Evolutionary conservation across 2,329 filamentous ascomycete species (phyloP), one percentile per base, ranked within the genome.

Genomic region (Aphanocladium album): DNA sequence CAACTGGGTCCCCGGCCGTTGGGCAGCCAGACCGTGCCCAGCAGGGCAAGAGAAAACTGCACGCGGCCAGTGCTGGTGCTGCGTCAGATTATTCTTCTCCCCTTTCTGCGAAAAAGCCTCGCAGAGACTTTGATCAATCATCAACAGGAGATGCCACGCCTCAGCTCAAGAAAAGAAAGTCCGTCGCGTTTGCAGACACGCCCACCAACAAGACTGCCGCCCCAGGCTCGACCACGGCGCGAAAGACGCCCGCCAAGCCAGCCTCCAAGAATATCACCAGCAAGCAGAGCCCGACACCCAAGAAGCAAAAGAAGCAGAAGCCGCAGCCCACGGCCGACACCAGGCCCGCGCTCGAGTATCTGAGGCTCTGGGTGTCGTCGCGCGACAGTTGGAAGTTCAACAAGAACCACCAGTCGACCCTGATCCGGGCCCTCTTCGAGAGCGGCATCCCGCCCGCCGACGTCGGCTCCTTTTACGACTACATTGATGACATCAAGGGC

Each of bases 301-400:
- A 78, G 69, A 75, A 76, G 65, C 47, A 52, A 27, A 66, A 73
- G 46, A 73, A 71, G 33, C 6, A 6, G 33, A 35, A 35, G 33
- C 33, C 67, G 65, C 71, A 73, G 72, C 74, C 72, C 17, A 63
- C 71, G 39, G 61, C 69, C 7, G 80, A 84, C 63, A 75, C 87
- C 60, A 80, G 84, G 51, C 83, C 87, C 16, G 88, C 91, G 61
- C 80, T 96, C 17, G 80, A 84, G 57, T 97, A 97, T 72, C 83
- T 97, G 49, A 81, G 81, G 51, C 85, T 88, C 70, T 96, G 92
- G 81, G 81, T 90, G 74, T 82, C 82, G 60, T 82, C 86, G 63
- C 86, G 86, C 61, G 78, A 82, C 11, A 80, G 80, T 67, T 98
- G 93, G 93, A 97, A 96, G 74, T 98, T 97, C 79, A 96, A 96